Conservation (phyloP, 768 basidiomycete genomes). For the Lactarius vividus region DNA sequence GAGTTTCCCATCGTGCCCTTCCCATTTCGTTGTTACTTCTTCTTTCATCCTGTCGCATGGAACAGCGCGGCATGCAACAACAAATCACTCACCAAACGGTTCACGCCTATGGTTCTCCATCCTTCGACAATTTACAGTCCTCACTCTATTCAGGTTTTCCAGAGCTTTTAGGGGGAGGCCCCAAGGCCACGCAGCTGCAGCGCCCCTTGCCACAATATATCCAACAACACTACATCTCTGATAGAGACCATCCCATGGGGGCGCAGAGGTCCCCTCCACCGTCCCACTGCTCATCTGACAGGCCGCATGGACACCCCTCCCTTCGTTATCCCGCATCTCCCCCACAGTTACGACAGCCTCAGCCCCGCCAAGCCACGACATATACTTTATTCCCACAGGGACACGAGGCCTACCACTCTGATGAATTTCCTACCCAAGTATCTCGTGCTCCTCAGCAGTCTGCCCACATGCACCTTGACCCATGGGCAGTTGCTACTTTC, state of each 20-base stretch:
- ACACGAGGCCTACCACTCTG: background rate
- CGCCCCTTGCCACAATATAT: conserved; percentile 2
- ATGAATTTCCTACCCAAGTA: conserved; percentile 1
- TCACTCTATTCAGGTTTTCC: conserved; percentile 6
- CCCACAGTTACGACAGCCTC: conserved; percentile 11
- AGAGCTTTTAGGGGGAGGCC: background rate
- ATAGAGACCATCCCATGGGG: conserved; percentile 7
- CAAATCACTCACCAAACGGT: conserved; percentile 12
- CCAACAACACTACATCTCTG: conserved; percentile 4
- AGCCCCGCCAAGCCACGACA: conserved; percentile 8
- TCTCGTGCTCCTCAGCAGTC: background rate
- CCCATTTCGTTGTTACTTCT: conserved; percentile 4
- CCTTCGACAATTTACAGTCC: conserved; percentile 14
- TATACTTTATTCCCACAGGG: conserved; percentile 12
- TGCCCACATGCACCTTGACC: background rate
- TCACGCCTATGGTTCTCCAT: background rate
- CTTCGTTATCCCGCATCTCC: background rate
- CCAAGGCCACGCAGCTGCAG: conserved; percentile 10
- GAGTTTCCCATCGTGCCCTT: conserved; percentile 6
- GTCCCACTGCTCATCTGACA: background rate
- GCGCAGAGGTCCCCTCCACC: conserved; percentile 4
- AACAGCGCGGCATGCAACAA: conserved; percentile 12
- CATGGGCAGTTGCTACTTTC: background rate
- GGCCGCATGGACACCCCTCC: background rate
- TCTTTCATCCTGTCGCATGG: conserved; percentile 3